Percentiles rank a stretch among this genome's conserved stretches.
phyloP scores from a whole-genome alignment of 768 basidiomycete species.

The Suillus americanus region DNA sequence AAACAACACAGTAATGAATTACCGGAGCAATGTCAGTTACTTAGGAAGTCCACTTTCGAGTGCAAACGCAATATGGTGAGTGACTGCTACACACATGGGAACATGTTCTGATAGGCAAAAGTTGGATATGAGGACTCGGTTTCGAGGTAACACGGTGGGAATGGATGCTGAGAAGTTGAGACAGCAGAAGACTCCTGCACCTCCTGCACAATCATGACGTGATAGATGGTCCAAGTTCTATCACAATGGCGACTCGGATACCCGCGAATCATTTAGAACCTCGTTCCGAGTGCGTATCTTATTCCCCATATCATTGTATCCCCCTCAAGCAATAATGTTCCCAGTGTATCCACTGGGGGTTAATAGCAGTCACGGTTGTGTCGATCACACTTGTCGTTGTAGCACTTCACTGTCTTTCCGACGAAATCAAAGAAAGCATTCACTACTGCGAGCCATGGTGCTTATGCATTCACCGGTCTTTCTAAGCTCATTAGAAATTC shows the following conservation, averaged over 20 bases:
- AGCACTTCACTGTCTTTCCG: not conserved
- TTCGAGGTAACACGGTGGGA: conserved; percentile 70
- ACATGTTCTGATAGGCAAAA: conserved; percentile 24
- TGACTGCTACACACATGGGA: conserved; percentile 11
- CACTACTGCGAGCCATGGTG: not conserved
- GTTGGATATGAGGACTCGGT: conserved; percentile 85
- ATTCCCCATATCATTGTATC: not conserved
- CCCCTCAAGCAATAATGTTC: not conserved
- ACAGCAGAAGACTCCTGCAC: conserved; percentile 8
- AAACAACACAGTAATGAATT: conserved; percentile 71
- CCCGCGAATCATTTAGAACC: not conserved
- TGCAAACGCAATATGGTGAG: conserved; percentile 90
- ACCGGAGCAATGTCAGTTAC: conserved; percentile 75
- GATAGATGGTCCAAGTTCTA: not conserved
- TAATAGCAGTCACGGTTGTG: not conserved
- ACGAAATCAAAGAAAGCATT: not conserved
- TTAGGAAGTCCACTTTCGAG: conserved; percentile 83
- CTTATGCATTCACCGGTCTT: not conserved
- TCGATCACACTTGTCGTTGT: not conserved
- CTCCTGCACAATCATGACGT: conserved; percentile 6
- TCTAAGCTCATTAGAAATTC: not conserved
- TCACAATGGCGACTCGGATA: not conserved
- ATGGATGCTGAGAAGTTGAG: conserved; percentile 33
- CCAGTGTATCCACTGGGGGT: not conserved
- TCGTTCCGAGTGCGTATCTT: not conserved